These are phyloP conservation scores for Mucor ambiguus DNA, from an alignment of 371 early-diverging fungal species.

Conservation along the genomic window DNA sequence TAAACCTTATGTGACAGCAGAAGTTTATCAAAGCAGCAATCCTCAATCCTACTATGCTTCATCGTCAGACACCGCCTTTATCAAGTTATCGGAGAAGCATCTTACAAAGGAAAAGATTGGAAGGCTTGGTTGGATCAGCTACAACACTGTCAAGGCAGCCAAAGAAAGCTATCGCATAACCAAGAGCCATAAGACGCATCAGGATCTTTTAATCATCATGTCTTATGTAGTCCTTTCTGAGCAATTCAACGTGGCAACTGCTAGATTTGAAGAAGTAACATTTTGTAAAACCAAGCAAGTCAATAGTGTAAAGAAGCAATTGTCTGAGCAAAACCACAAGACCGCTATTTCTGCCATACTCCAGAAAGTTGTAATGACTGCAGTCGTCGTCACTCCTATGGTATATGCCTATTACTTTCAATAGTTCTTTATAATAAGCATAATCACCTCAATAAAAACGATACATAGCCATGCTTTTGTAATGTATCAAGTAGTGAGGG, in stretches of 20 bases:
- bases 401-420: not conserved
- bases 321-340: not conserved
- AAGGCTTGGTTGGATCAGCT: conserved; percentile 19
- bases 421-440: no score
- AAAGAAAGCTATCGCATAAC: conserved; percentile 7
- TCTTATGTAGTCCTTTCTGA: conserved; percentile 19
- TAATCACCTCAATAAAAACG: no score
- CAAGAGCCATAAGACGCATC: not conserved
- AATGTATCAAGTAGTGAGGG: no score
- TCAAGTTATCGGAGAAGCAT: conserved; percentile 7
- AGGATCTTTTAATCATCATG: conserved; percentile 18
- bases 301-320: not conserved
- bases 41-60: conserved; percentile 17
- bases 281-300: not conserved
- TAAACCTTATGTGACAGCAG: conserved; percentile 24
- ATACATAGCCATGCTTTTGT: no score
- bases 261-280: not conserved
- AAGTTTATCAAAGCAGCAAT: conserved; percentile 20
- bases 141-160: not conserved
- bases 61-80: conserved; percentile 3
- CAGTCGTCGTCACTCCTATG: not conserved
- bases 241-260: conserved; percentile 18
- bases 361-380: not conserved
- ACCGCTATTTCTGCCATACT: not conserved
- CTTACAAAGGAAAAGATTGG: conserved; percentile 17